Percentiles rank a stretch among this genome's conserved stretches.
Conservation (phyloP, 192 early-diverging fungal genomes). For the Umbelopsis sp. region DNA sequence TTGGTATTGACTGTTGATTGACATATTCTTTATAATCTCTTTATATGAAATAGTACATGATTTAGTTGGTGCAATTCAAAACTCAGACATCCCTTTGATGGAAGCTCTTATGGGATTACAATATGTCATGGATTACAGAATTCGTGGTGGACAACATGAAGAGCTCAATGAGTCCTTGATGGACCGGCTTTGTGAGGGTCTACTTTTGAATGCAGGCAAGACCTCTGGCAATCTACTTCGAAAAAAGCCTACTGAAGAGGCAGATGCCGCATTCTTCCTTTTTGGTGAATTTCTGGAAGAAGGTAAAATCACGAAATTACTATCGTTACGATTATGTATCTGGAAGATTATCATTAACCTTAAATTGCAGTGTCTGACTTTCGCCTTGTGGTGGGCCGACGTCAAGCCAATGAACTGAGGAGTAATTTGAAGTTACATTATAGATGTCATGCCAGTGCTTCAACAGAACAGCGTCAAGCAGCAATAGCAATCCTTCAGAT, state of each 20-base stretch:
- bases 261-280: constrained; percentile 84
- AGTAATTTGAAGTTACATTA: constrained; percentile 78
- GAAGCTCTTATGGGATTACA: constrained; percentile 89
- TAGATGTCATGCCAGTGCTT: constrained; percentile 66
- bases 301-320: constrained; percentile 35
- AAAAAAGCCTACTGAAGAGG: constrained; percentile 68
- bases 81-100: constrained; percentile 66
- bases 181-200: constrained; percentile 83
- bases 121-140: constrained; percentile 93
- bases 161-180: constrained; percentile 83
- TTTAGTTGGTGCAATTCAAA: constrained; percentile 74
- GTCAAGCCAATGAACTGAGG: constrained; percentile 79
- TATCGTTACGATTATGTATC: neutral
- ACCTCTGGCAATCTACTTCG: constrained; percentile 64
- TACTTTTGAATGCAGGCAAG: constrained; percentile 79
- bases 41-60: constrained; percentile 63
- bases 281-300: constrained; percentile 97
- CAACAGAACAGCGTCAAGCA: constrained; percentile 71
- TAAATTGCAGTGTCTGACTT: constrained; percentile 78
- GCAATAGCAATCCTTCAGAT: constrained; percentile 82
- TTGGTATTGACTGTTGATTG: neutral
- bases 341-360: neutral
- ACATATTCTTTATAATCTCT: constrained; percentile 5
- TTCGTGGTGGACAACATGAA: constrained; percentile 82
- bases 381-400: constrained; percentile 75